Conservation (phyloP, 768 basidiomycete genomes). For the Lentinula lateritia region DNA sequence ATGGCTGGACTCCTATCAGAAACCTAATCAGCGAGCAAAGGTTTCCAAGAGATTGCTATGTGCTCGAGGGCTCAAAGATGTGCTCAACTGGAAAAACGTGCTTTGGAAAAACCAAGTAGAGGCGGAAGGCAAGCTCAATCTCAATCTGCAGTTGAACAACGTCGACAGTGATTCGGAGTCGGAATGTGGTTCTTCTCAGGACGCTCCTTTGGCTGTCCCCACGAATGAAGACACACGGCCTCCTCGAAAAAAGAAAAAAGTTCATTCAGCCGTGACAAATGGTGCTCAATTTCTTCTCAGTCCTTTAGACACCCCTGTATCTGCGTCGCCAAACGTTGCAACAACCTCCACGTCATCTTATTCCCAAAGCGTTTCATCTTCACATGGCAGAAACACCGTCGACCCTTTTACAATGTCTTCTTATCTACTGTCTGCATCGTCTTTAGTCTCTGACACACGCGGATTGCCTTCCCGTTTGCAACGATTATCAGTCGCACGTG, state of each 20-base stretch:
- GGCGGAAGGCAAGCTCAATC: conserved; percentile 24
- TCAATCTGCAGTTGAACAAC: conserved; percentile 33
- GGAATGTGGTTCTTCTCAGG: not conserved
- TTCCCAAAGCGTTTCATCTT: conserved; percentile 8
- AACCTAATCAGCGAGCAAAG: conserved; percentile 45
- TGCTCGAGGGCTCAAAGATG: conserved; percentile 64
- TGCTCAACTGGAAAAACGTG: conserved; percentile 62
- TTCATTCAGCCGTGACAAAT: conserved; percentile 28
- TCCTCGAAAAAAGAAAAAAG: conserved; percentile 24
- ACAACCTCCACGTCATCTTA: conserved; percentile 5
- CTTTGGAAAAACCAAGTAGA: conserved; percentile 42
- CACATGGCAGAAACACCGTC: conserved; percentile 19
- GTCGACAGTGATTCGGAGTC: conserved; percentile 20
- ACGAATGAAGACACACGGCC: not conserved
- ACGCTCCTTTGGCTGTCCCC: not conserved
- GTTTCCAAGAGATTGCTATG: conserved; percentile 58
- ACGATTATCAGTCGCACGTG: conserved; percentile 50
- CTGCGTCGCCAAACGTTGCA: conserved; percentile 11
- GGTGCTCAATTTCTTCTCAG: conserved; percentile 55
- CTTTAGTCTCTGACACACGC: conserved; percentile 12
- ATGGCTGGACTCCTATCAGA: conserved; percentile 60
- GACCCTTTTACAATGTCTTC: not conserved
- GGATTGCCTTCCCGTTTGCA: conserved; percentile 60
- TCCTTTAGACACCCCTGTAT: conserved; percentile 34
- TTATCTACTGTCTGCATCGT: conserved; percentile 19